Conservation (phyloP, 495 filamentous ascomycete genomes). For the Cryomyces minteri region DNA sequence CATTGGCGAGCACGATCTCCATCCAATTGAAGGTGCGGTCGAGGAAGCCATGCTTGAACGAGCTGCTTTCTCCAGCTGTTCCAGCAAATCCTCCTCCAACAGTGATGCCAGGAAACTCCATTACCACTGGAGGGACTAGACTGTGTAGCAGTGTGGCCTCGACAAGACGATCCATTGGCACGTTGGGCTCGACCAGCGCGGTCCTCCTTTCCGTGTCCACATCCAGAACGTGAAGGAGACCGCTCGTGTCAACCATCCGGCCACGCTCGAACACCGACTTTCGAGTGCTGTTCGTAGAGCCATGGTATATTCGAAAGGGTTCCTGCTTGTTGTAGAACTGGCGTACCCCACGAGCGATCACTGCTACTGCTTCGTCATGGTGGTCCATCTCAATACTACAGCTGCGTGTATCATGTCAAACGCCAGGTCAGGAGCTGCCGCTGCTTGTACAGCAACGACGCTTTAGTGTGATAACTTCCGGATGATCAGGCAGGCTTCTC, state of each 20-base stretch:
- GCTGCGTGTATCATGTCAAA: no score
- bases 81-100: conserved; percentile 37
- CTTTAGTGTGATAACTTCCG: no score
- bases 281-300: conserved; percentile 11
- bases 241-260: conserved; percentile 36
- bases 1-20: conserved; percentile 36
- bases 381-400: conserved; percentile 1
- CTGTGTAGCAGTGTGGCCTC: conserved; percentile 30
- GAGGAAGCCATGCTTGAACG: conserved; percentile 38
- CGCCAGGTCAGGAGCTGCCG: no score
- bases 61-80: conserved; percentile 34
- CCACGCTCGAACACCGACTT: conserved; percentile 15
- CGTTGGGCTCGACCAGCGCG: conserved; percentile 42
- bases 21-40: conserved; percentile 29
- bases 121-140: conserved; percentile 36
- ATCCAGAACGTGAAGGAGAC: conserved; percentile 14
- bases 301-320: conserved; percentile 13
- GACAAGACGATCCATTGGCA: conserved; percentile 44
- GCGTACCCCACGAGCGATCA: conserved; percentile 2
- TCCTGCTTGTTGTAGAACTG: conserved; percentile 1
- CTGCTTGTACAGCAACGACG: no score
- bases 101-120: conserved; percentile 40
- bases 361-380: conserved; percentile 2
- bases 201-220: conserved; percentile 21
- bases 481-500: no score